These are phyloP conservation scores for Sarocladium kiliense DNA, from an alignment of 2,329 filamentous ascomycete species.

Conservation along the genomic window DNA sequence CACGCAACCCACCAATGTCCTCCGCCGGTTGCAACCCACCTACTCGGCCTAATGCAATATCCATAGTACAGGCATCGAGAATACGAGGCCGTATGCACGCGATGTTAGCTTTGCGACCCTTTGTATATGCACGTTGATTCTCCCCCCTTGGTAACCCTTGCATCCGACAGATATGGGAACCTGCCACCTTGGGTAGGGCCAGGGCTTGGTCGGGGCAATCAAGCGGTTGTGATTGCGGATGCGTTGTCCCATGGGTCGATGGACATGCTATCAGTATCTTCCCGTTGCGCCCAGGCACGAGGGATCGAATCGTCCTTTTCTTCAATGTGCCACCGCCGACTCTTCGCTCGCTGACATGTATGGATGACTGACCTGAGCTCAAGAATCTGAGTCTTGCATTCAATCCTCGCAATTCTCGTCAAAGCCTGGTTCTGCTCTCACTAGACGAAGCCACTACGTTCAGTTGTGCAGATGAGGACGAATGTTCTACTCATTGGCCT, in stretches of 20 bases:
- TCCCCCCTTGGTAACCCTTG: background rate
- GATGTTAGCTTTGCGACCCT: background rate
- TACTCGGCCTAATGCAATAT: background rate
- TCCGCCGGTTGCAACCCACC: background rate
- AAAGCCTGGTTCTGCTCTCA: too few species aligned
- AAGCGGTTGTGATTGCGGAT: background rate
- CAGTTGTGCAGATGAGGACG: constrained; percentile 16
- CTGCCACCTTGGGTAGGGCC: background rate
- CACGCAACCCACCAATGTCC: background rate
- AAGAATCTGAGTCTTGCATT: too few species aligned
- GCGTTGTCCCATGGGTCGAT: background rate
- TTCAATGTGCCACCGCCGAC: too few species aligned
- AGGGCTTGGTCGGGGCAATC: background rate
- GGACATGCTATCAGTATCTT: background rate
- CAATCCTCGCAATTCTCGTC: too few species aligned
- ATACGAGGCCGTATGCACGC: background rate
- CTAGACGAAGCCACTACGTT: too few species aligned
- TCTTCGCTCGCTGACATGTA: too few species aligned
- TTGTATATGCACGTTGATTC: background rate
- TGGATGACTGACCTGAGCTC: too few species aligned
- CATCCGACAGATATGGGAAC: background rate
- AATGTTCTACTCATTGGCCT: constrained; percentile 25
- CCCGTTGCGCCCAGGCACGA: too few species aligned
- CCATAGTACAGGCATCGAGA: background rate
- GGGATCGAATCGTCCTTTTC: background rate